Evolutionary conservation across 176 grass and related monocot species (phyloP).

Genomic region (Eleusine coracana): DNA sequence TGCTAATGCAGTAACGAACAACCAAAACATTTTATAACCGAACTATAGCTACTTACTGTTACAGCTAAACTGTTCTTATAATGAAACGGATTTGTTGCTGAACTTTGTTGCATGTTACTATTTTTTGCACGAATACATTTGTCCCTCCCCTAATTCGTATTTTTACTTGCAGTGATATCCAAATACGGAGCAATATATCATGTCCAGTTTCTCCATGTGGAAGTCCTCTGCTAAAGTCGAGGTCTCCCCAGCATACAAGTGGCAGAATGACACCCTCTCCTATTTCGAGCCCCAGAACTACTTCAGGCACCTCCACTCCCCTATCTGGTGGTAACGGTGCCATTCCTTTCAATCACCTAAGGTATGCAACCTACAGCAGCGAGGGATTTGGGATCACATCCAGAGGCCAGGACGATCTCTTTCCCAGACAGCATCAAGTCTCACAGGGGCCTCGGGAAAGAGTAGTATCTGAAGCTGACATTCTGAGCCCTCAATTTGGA

Average conservation of each 20-base stretch:
- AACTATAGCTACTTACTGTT: not conserved
- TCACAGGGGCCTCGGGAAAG: constrained; percentile 67
- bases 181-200: constrained; percentile 81
- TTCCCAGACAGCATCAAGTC: constrained; percentile 54
- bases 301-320: constrained; percentile 93
- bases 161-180: constrained; percentile 71
- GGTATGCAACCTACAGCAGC: constrained; percentile 63
- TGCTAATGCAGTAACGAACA: constrained; percentile 4
- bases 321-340: constrained; percentile 73
- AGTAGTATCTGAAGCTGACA: constrained; percentile 71
- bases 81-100: not conserved
- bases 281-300: constrained; percentile 92
- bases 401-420: constrained; percentile 46
- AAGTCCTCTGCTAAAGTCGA: constrained; percentile 83
- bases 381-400: constrained; percentile 60
- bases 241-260: constrained; percentile 81
- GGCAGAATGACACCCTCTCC: constrained; percentile 91
- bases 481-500: constrained; percentile 80
- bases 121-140: not conserved
- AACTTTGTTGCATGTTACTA: not conserved
- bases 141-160: constrained; percentile 25
- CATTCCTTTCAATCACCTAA: constrained; percentile 77
- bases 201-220: constrained; percentile 97
- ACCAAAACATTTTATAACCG: constrained; percentile 16
- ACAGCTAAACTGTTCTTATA: not conserved